Base-by-base conservation (phyloP, 164 flowering plant genomes). In the Cinnamomum chago region DNA sequence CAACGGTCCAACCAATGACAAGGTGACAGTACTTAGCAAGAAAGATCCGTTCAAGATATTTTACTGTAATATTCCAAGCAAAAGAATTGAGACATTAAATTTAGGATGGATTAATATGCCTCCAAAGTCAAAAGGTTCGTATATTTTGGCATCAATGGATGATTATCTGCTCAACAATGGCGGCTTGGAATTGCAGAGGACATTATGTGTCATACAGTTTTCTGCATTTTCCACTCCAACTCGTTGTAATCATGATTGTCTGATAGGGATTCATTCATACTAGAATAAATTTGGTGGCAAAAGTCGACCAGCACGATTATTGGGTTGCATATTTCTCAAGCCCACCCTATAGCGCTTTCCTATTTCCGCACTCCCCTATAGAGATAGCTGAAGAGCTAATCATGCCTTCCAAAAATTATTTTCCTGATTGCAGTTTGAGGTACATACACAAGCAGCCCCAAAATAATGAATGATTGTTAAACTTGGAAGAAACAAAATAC, bases 401-500 rank as follows among this genome's bases (percentile, higher is more conserved):
- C n/a, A 55, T 55, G n/a, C 60, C 60, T 55, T 18, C 18, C 18
- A 6, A 30, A 30, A 30, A 30, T 30, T 30, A 30, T 30, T 30
- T 30, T 30, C 47, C 47, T 20, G 6, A 55, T 15, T 20, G 6
- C 60, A 55, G n/a, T 55, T 3, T 55, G 60, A 7, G n/a, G 60
- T 55, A 17, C 60, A 55, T 55, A 55, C 6, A 20, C 18, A 17
- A 18, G 60, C 60, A 17, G 7, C n/a, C 47, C 5, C 50, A 20
- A 27, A 47, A 13, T 22, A 23, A 33, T 40, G 50, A 28, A 72
- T 30, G 3, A 18, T 40, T 3, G 55, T 30, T 66, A 18, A 68
- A 64, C 62, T 2, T 72, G 73, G 50, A 74, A 52, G 70, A 68
- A 73, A 66, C 65, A 35, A 27, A 58, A 6, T 84, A 95, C 98